Evolutionary conservation across 2,329 filamentous ascomycete genomes (phyloP).

Genomic region (Cadophora gregata): DNA sequence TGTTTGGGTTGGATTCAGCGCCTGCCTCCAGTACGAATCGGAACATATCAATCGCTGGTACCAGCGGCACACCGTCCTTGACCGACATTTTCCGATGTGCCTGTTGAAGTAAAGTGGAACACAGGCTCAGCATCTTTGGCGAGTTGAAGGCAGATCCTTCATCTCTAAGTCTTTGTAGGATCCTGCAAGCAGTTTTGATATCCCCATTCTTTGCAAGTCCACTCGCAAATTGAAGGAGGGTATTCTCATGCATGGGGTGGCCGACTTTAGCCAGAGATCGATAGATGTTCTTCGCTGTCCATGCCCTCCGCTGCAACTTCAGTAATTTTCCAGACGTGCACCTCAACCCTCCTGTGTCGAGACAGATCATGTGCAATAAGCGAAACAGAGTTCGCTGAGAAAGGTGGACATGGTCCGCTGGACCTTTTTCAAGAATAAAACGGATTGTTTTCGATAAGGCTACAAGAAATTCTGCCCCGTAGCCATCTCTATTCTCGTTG

Average conservation of each 20-base stretch:
- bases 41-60: slow-evolving; percentile 53
- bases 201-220: slow-evolving; percentile 48
- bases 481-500: slow-evolving; percentile 19
- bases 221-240: slow-evolving; percentile 40
- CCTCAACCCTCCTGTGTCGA: not conserved
- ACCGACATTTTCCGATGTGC: slow-evolving; percentile 47
- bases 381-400: slow-evolving; percentile 11
- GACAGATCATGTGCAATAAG: not conserved
- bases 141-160: slow-evolving; percentile 53
- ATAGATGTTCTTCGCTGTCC: slow-evolving; percentile 34
- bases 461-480: not conserved
- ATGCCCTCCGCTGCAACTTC: slow-evolving; percentile 15
- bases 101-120: slow-evolving; percentile 61
- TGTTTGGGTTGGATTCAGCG: slow-evolving; percentile 65
- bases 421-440: slow-evolving; percentile 13
- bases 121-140: slow-evolving; percentile 57
- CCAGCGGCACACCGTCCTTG: slow-evolving; percentile 46
- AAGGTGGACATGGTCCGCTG: slow-evolving; percentile 24
- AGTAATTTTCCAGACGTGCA: slow-evolving; percentile 15
- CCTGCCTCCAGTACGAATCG: slow-evolving; percentile 64
- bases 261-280: slow-evolving; percentile 25
- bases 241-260: slow-evolving; percentile 35
- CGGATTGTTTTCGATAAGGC: slow-evolving; percentile 9
- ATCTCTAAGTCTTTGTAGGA: slow-evolving; percentile 50
- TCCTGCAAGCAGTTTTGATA: slow-evolving; percentile 48